A percentile compares a stretch with the other conserved stretches of the same genome.
phyloP scores from a whole-genome alignment of 306 rosid genomes.

The Spatholobus suberectus region DNA sequence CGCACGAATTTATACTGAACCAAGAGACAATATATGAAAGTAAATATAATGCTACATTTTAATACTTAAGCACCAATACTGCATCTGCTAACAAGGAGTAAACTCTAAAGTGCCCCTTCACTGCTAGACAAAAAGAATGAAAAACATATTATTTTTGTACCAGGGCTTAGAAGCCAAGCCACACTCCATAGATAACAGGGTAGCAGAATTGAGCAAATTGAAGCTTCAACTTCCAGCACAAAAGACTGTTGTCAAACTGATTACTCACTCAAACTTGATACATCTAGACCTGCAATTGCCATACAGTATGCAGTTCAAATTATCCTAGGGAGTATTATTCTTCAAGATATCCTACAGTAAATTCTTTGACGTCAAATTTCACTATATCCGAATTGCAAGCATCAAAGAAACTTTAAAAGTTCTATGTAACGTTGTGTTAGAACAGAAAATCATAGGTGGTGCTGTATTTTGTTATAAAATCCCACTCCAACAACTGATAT shows the following conservation, averaged over 20 bases:
- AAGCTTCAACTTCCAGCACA: slow-evolving; percentile 1
- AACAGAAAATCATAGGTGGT: neutral
- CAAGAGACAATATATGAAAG: neutral
- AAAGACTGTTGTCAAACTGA: neutral
- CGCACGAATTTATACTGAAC: neutral
- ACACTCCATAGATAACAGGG: neutral
- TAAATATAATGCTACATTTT: neutral
- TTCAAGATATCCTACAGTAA: neutral
- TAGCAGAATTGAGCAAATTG: neutral
- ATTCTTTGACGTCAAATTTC: neutral
- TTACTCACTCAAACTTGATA: neutral
- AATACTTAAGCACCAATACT: neutral
- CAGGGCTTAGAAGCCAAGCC: neutral
- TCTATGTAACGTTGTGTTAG: neutral
- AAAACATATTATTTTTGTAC: neutral
- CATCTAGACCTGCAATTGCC: neutral
- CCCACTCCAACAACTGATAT: neutral
- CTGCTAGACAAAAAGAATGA: neutral
- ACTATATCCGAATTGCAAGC: neutral
- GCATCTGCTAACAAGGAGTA: neutral
- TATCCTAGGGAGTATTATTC: neutral
- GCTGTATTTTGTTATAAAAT: neutral
- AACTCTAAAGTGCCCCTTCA: neutral
- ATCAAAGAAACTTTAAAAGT: neutral
- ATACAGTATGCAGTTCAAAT: neutral